Base-by-base conservation (phyloP, 345 rosid species). In the Rhodomyrtus tomentosa region DNA sequence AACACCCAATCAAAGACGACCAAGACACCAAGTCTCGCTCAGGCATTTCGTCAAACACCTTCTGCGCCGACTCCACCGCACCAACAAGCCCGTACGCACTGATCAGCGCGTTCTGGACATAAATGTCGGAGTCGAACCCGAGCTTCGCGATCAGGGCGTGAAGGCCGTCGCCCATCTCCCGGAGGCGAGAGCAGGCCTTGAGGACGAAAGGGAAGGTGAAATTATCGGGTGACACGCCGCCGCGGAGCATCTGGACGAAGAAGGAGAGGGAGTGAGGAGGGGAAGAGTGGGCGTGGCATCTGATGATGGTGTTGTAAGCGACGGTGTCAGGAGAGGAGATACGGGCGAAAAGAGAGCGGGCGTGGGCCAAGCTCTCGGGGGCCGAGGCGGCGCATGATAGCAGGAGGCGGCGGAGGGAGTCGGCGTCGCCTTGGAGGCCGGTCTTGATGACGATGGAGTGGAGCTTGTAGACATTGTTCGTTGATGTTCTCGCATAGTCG, bases 131-230 rank as follows among this genome's bases (percentile, higher is more conserved):
- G 62, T 59, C 83, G 6, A 90, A 82, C 27, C 91, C 91, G 15
- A 90, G 86, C 88, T 93, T 93, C 10, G 82, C 25, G 13, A 89
- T 76, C 48, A 92, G 84, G 2, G 92, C 88, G 42, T 92, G 93
- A 50, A 89, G 83, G 40, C 83, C 87, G 50, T 40, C 50, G 18
- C 88, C 89, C 24, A 45, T 55, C 51, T 49, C 42, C 32, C 49
- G 89, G 83, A 91, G 91, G 10, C 90, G 88, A 13, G 90, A 88
- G 54, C 88, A 86, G 25, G 93, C 90, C 87, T 91, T 93, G 83
- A 93, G 91, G n/a, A 90, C 90, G 83, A 89, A 90, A 50, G 93
- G 95, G 85, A 93, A 91, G 81, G 95, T 93, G 89, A 87, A 91
- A 88, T 90, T 86, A 83, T 93, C 93, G 2, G 90, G 87, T 3